Evolutionary conservation across 2,329 filamentous ascomycete genomes (phyloP).

Genomic region (Alternaria infectoria): DNA sequence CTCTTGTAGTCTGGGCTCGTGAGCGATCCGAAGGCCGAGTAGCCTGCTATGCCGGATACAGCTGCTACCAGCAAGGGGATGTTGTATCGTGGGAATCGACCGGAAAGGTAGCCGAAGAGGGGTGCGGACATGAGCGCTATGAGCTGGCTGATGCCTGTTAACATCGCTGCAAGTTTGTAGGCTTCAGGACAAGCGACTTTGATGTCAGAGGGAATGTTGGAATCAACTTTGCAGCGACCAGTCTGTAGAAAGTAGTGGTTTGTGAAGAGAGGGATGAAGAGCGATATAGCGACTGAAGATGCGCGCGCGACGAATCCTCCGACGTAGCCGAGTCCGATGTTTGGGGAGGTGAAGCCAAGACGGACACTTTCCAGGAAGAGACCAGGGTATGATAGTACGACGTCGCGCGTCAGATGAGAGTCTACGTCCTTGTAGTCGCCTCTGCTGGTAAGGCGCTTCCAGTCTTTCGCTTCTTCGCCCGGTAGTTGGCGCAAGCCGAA

Average conservation of each 20-base stretch:
- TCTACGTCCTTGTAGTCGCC: constrained; percentile 30
- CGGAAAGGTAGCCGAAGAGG: constrained; percentile 84
- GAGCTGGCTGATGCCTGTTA: constrained; percentile 89
- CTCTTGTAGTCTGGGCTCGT: constrained; percentile 76
- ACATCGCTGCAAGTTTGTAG: constrained; percentile 83
- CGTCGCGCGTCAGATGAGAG: constrained; percentile 54
- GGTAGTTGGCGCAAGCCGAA: constrained; percentile 72
- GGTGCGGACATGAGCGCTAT: constrained; percentile 85
- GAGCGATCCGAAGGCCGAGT: constrained; percentile 76
- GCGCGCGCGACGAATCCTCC: constrained; percentile 94
- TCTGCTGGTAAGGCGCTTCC: constrained; percentile 52
- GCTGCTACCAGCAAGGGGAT: constrained; percentile 76
- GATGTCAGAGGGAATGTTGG: constrained; percentile 63
- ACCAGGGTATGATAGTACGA: constrained; percentile 62
- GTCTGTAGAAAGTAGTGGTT: constrained; percentile 87
- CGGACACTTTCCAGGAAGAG: constrained; percentile 51
- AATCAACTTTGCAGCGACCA: constrained; percentile 72
- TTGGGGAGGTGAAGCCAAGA: constrained; percentile 75
- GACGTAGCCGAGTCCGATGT: constrained; percentile 86
- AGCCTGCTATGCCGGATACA: constrained; percentile 77
- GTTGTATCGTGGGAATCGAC: constrained; percentile 69
- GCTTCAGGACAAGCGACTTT: constrained; percentile 85
- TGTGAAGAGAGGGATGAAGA: constrained; percentile 92
- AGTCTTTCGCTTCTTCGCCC: constrained; percentile 81
- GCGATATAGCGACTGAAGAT: constrained; percentile 90